phyloP scores from a whole-genome alignment of 345 rosid species.

The Chamaenerion angustifolium region DNA sequence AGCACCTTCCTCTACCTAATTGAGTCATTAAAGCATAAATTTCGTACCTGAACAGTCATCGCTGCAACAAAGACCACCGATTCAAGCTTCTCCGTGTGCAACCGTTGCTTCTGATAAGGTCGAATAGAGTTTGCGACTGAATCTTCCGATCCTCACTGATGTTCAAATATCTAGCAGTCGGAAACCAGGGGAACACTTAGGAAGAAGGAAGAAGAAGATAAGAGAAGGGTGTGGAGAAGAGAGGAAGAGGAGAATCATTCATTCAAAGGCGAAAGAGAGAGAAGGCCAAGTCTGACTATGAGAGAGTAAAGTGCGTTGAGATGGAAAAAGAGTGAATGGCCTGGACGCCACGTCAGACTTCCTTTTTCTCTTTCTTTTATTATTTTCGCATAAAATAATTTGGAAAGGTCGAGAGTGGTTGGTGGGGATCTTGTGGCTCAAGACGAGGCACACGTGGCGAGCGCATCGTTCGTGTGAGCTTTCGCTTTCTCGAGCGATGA shows the following conservation, averaged over 20 bases:
- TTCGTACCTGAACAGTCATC: slow-evolving; percentile 42
- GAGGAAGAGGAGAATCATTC: background rate
- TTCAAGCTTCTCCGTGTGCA: slow-evolving; percentile 7
- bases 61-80: slow-evolving; percentile 17
- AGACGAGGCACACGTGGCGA: slow-evolving; percentile 39
- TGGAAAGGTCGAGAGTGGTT: slow-evolving; percentile 36
- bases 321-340: slow-evolving; percentile 10
- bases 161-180: background rate
- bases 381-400: background rate
- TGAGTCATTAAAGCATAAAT: too few relatives aligned
- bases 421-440: slow-evolving; percentile 61
- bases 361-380: background rate
- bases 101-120: slow-evolving; percentile 8
- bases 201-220: background rate
- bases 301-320: background rate
- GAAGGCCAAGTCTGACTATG: background rate
- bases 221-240: background rate
- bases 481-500: slow-evolving; percentile 6
- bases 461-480: background rate
- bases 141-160: too few relatives aligned
- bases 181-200: background rate
- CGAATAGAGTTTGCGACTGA: too few relatives aligned
- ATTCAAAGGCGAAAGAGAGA: background rate
- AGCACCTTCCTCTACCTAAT: too few relatives aligned
- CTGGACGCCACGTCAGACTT: slow-evolving; percentile 60